phyloP scores from a whole-genome alignment of 2,329 filamentous ascomycete species.

The Biscogniauxia sp. region DNA sequence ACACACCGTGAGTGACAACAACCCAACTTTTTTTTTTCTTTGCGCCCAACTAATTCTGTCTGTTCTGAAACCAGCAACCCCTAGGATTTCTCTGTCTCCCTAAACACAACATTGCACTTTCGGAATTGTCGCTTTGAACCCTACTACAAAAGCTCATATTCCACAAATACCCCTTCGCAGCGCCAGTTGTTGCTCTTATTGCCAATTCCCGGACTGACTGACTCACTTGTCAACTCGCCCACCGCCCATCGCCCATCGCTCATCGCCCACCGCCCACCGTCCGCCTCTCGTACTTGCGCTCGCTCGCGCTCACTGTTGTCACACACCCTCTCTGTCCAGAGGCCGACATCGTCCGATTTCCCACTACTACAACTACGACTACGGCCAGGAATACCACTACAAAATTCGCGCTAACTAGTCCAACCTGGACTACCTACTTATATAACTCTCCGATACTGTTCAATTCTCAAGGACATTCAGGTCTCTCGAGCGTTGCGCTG shows the following conservation, averaged over 20 bases:
- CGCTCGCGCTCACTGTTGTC: too few relatives aligned
- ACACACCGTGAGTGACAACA: slow-evolving; percentile 23
- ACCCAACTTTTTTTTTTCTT: slow-evolving; percentile 28
- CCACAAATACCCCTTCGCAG: slow-evolving; percentile 7
- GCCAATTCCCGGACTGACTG: not conserved
- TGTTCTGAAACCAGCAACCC: slow-evolving; percentile 21
- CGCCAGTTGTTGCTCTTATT: not conserved
- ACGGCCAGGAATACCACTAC: not conserved
- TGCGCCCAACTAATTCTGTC: slow-evolving; percentile 29
- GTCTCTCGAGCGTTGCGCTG: slow-evolving; percentile 3
- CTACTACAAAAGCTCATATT: slow-evolving; percentile 13
- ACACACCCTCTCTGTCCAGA: too few relatives aligned
- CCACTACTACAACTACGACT: not conserved
- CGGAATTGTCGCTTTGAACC: slow-evolving; percentile 10
- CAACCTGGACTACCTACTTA: not conserved
- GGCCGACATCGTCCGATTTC: not conserved
- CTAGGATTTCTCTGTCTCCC: slow-evolving; percentile 12
- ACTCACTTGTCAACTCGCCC: not conserved
- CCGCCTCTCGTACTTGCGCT: not conserved
- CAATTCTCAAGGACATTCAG: not conserved
- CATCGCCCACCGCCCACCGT: too few relatives aligned
- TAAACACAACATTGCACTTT: not conserved
- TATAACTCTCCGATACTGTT: not conserved
- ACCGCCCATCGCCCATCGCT: too few relatives aligned
- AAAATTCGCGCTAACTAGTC: not conserved